A percentile compares a stretch with the other conserved stretches of the same genome.
Evolutionary conservation across 768 basidiomycete species (phyloP).

Genomic region (Ramaria sp.): DNA sequence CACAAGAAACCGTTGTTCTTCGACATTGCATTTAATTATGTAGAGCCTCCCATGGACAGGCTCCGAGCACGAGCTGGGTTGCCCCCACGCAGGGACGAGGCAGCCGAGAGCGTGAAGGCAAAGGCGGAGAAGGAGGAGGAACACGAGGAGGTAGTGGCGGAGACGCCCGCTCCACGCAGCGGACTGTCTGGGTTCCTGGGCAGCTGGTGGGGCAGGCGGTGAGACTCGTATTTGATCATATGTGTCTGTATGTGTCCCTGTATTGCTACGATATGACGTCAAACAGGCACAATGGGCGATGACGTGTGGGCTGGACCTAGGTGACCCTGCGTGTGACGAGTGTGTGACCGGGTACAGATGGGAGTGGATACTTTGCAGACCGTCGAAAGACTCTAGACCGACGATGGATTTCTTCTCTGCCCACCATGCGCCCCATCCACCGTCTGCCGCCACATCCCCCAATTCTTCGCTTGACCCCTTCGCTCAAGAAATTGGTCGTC

Average conservation of each 20-base stretch:
- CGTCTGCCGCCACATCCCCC: neutral
- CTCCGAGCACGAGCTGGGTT: conserved; percentile 65
- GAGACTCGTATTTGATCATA: neutral
- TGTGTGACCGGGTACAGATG: neutral
- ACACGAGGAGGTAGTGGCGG: conserved; percentile 50
- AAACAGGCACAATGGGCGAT: neutral
- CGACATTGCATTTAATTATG: conserved; percentile 89
- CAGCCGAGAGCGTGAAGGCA: conserved; percentile 18
- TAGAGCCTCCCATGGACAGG: conserved; percentile 74
- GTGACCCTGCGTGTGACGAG: neutral
- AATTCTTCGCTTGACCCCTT: conserved; percentile 29
- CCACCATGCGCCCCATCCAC: neutral
- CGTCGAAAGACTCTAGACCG: neutral
- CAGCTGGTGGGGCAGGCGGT: conserved; percentile 67
- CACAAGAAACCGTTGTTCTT: conserved; percentile 87
- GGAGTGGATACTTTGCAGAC: neutral
- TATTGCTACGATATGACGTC: neutral
- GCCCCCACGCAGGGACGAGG: conserved; percentile 19
- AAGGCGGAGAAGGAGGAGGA: conserved; percentile 38
- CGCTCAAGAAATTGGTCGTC: conserved; percentile 41
- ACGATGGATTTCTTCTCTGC: conserved; percentile 8
- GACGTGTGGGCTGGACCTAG: neutral
- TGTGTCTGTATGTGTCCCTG: neutral
- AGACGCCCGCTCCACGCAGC: conserved; percentile 25
- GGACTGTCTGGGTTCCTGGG: conserved; percentile 62